phyloP scores from a whole-genome alignment of 192 early-diverging fungal species.

The Oehlia diaphana region DNA sequence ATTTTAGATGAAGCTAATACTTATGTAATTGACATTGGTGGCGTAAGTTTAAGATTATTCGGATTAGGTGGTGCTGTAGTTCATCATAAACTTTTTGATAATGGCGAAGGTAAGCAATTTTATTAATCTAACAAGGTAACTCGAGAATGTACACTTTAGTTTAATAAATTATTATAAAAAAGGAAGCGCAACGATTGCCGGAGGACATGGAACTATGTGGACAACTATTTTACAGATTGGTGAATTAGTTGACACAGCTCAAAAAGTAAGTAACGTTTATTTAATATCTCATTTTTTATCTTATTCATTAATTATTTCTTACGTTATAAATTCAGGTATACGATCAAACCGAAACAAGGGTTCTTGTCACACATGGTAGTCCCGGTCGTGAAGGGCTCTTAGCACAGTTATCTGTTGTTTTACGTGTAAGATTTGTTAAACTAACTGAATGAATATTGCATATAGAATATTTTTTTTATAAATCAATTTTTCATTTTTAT shows the following conservation, averaged over 20 bases:
- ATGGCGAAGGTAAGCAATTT: conserved; percentile 52
- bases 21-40: conserved; percentile 53
- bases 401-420: conserved; percentile 52
- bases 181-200: conserved; percentile 59
- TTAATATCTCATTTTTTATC: not conserved
- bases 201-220: conserved; percentile 64
- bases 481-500: not conserved
- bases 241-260: conserved; percentile 59
- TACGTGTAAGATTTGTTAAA: conserved; percentile 42
- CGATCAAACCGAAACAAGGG: conserved; percentile 56
- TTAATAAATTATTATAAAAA: not conserved
- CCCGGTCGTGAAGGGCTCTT: conserved; percentile 60
- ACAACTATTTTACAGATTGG: conserved; percentile 63
- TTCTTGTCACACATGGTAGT: conserved; percentile 58
- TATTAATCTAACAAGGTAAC: not conserved
- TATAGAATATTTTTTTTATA: not conserved
- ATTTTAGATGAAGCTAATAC: conserved; percentile 57
- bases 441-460: not conserved
- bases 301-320: not conserved
- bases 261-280: conserved; percentile 31
- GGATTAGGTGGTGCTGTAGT: conserved; percentile 62
- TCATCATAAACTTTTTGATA: conserved; percentile 63
- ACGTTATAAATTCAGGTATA: conserved; percentile 38
- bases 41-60: conserved; percentile 57
- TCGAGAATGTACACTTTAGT: not conserved